phyloP scores from a whole-genome alignment of 2,329 filamentous ascomycete species.

The Fusarium oligoseptatum region DNA sequence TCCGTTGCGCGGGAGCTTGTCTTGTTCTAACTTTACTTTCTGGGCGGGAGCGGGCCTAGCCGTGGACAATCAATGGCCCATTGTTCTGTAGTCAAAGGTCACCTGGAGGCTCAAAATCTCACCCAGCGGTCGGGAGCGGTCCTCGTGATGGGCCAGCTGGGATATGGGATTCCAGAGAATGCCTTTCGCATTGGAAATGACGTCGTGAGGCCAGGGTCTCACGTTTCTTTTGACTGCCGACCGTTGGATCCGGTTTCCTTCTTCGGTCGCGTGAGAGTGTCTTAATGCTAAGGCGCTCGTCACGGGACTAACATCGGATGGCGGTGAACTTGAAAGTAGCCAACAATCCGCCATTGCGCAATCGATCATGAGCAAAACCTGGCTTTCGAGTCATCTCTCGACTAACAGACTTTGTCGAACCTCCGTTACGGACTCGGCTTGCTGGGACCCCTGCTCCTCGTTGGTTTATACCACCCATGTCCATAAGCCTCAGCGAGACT shows the following conservation, averaged over 20 bases:
- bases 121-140: constrained; percentile 36
- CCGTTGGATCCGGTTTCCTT: constrained; percentile 30
- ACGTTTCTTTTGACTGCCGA: constrained; percentile 25
- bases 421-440: constrained; percentile 4
- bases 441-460: constrained; percentile 14
- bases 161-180: constrained; percentile 26
- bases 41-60: constrained; percentile 28
- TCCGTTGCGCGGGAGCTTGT: constrained; percentile 18
- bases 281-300: constrained; percentile 13
- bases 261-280: constrained; percentile 35
- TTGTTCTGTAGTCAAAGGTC: constrained; percentile 3
- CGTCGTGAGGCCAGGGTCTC: constrained; percentile 30
- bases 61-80: constrained; percentile 25
- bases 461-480: constrained; percentile 39
- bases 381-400: constrained; percentile 2
- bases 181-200: constrained; percentile 34
- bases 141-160: constrained; percentile 30
- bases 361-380: constrained; percentile 11
- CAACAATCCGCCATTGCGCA: constrained; percentile 29
- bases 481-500: constrained; percentile 31
- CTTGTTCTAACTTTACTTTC: constrained; percentile 7
- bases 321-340: constrained; percentile 33
- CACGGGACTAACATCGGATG: constrained; percentile 30
- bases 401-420: constrained; percentile 23
- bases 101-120: constrained; percentile 29